Percentiles rank a stretch among this genome's conserved stretches.
These are phyloP conservation scores for Alternaria hordeiaustralica DNA, from an alignment of 2,329 filamentous ascomycete genomes.

Conservation along the genomic window DNA sequence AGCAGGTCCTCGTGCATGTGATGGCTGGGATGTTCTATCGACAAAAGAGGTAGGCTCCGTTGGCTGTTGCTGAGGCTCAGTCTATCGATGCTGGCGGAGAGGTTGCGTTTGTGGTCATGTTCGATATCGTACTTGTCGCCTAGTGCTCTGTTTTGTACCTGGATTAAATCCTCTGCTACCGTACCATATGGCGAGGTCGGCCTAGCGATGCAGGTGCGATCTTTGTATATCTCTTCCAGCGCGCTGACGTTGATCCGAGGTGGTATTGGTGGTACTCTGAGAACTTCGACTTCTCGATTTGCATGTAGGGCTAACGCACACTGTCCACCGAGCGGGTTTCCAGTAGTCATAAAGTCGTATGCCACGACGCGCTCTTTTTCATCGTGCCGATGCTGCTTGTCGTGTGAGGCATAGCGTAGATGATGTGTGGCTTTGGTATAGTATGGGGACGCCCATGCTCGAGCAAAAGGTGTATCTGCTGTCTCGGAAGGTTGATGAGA, in stretches of 20 bases:
- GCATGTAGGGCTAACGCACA: conserved; percentile 61
- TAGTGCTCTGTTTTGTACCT: conserved; percentile 40
- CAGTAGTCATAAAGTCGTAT: conserved; percentile 65
- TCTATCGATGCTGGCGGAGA: conserved; percentile 38
- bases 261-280: conserved; percentile 55
- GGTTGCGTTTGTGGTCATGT: conserved; percentile 26
- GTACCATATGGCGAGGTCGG: conserved; percentile 39
- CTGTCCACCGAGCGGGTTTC: conserved; percentile 54
- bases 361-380: conserved; percentile 61
- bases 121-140: conserved; percentile 36
- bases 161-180: conserved; percentile 44
- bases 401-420: conserved; percentile 54
- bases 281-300: conserved; percentile 58
- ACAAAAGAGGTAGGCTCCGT: conserved; percentile 36
- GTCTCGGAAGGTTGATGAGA: conserved; percentile 42
- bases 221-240: conserved; percentile 52
- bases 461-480: conserved; percentile 28
- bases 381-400: conserved; percentile 51
- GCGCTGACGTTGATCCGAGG: conserved; percentile 53
- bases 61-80: conserved; percentile 43
- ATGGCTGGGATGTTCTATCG: conserved; percentile 38
- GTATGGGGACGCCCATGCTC: conserved; percentile 50
- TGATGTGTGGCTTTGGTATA: conserved; percentile 54
- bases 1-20: conserved; percentile 48
- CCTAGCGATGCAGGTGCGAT: conserved; percentile 38